These are phyloP conservation scores for Pichia exigua DNA, from an alignment of 805 yeast species.

Conservation along the genomic window DNA sequence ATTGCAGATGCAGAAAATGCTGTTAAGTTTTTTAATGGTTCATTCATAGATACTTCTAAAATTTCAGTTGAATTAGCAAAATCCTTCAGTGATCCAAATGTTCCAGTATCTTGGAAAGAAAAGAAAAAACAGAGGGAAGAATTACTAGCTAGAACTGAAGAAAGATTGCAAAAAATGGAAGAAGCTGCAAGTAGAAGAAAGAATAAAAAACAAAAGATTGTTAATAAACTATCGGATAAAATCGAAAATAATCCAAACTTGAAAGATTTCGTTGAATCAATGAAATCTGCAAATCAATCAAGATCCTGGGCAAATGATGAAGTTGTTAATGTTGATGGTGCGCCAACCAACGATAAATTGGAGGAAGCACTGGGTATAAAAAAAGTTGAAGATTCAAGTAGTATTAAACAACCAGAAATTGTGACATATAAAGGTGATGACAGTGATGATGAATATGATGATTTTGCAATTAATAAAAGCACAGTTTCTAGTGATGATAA, in stretches of 20 bases:
- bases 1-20: conserved; percentile 71
- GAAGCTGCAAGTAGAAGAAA: conserved; percentile 37
- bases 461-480: conserved; percentile 21
- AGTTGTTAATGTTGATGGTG: conserved; percentile 38
- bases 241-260: conserved; percentile 59
- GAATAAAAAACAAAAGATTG: conserved; percentile 34
- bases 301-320: conserved; percentile 72
- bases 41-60: conserved; percentile 77
- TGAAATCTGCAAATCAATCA: conserved; percentile 65
- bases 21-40: conserved; percentile 61
- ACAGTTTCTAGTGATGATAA: conserved; percentile 28
- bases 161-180: conserved; percentile 40
- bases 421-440: conserved; percentile 28
- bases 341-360: conserved; percentile 36
- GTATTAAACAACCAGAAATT: conserved; percentile 13
- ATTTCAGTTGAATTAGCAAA: conserved; percentile 78
- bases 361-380: conserved; percentile 33
- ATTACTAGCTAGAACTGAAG: conserved; percentile 41
- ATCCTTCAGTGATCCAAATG: conserved; percentile 74
- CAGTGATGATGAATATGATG: conserved; percentile 49
- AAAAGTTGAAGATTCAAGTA: conserved; percentile 21
- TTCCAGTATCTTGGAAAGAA: conserved; percentile 59
- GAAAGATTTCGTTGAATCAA: conserved; percentile 73
- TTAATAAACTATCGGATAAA: conserved; percentile 44
- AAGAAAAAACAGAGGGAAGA: conserved; percentile 45